These are phyloP conservation scores for Dipteronia dyeriana DNA, from an alignment of 345 rosid genomes.

Conservation along the genomic window DNA sequence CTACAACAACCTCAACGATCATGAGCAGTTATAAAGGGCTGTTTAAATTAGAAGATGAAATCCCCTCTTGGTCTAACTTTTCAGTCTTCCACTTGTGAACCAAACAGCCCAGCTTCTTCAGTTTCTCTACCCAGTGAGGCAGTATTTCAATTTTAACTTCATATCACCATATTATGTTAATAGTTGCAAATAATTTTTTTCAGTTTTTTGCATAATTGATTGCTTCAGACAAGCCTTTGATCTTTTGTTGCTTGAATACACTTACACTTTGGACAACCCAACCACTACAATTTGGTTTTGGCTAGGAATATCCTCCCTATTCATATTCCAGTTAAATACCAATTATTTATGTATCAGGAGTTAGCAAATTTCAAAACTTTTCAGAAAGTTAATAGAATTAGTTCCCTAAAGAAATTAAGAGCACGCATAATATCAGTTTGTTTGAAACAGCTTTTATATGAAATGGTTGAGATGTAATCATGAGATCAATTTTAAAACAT, in stretches of 20 bases:
- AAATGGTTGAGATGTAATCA: not conserved
- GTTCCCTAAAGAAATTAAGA: not conserved
- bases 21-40: not conserved
- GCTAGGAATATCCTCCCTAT: conserved; percentile 1
- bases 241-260: not conserved
- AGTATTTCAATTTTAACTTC: not conserved
- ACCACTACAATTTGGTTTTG: not conserved
- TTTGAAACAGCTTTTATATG: not conserved
- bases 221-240: not conserved
- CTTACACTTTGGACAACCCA: not conserved
- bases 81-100: not conserved
- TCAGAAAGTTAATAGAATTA: not conserved
- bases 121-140: not conserved
- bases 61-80: not conserved
- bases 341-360: not conserved
- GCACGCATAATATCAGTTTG: not conserved
- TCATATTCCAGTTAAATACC: not conserved
- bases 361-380: not conserved
- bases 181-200: not conserved
- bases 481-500: not conserved
- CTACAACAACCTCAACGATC: not conserved
- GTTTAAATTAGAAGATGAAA: not conserved
- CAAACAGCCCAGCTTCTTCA: not conserved
- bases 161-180: not conserved
- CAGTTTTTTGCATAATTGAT: not conserved